Base-by-base conservation (phyloP, 2,329 filamentous ascomycete species). In the Hypomyces perniciosus region DNA sequence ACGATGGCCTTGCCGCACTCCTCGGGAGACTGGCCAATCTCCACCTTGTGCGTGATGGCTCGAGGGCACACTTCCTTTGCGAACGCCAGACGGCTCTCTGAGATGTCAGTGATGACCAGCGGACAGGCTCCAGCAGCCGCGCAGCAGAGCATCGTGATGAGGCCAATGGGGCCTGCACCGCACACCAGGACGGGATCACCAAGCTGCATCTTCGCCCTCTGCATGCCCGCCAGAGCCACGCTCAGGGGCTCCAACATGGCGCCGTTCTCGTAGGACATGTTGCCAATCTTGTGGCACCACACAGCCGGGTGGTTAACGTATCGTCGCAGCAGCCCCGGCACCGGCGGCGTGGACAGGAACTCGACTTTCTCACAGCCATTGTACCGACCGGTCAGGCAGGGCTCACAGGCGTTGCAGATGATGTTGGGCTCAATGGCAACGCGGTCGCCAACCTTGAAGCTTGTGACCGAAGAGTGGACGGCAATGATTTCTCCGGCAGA, bases 201-300 rank as follows among this genome's bases (percentile, higher is more conserved):
- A 37, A 97, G 80, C 50, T 80, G 79, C 57, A 96, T 79, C 52
- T 84, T 82, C 48, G 90, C 88, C 56, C 92, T 79, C 68, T 96
- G 87, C 71, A 97, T 82, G 10, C 88, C 90, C 3, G 92, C 91
- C 37, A 97, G 78, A 4, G 90, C 89, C 5, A 97, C 93, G 59
- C 84, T 88, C 46, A 97, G 78, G 1, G 92, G 92, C 74, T 97
- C 93, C 40, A 97, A 76, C 72, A 96, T 78, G 10, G 91, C 87
- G 48, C 92, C 93, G 65, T 95, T 83, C 73, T 97, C 92, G 65
- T 84, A 97, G 50, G 84, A 86, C 86, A 97, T 91, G 69, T 88
- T 76, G 44, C 88, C 89, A 60, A 97, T 93, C 77, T 95, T 95
- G 77, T 96, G 90, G 73, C 92, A 96, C 90, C 91, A 96, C 45